These are phyloP conservation scores for Tilletia indica DNA, from an alignment of 1,284 basidiomycete genomes.

Conservation along the genomic window DNA sequence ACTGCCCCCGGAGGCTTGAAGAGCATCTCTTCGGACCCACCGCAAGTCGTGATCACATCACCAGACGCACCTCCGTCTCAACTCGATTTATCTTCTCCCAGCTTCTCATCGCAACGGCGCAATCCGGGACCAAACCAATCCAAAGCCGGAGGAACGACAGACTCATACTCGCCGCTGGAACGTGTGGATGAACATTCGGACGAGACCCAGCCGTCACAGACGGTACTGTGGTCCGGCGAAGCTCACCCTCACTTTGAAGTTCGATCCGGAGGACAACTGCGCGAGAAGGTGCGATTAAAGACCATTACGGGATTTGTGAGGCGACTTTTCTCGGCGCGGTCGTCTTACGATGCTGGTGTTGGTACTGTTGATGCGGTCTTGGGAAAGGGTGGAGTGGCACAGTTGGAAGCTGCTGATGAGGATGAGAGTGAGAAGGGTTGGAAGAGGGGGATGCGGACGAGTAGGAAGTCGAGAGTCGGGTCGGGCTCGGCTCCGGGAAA, in stretches of 20 bases:
- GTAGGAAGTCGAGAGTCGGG: neutral
- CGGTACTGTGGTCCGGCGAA: neutral
- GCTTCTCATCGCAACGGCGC: too few relatives aligned
- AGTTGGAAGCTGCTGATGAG: neutral
- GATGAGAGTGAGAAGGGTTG: neutral
- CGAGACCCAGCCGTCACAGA: too few relatives aligned
- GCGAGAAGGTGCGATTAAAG: neutral
- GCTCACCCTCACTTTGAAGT: neutral
- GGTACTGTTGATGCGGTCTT: neutral
- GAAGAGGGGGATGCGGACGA: neutral
- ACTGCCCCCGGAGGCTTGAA: too few relatives aligned
- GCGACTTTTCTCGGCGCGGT: neutral
- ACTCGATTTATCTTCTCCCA: too few relatives aligned
- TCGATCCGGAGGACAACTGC: too few relatives aligned
- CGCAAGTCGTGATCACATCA: too few relatives aligned
- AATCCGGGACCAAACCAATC: too few relatives aligned
- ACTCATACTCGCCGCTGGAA: too few relatives aligned
- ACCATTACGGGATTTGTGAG: neutral
- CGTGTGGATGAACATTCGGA: too few relatives aligned
- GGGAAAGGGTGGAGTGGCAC: neutral
- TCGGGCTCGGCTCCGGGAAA: neutral
- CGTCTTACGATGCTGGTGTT: neutral
- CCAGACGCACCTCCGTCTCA: too few relatives aligned
- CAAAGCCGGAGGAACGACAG: too few relatives aligned
- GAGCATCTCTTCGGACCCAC: too few relatives aligned